phyloP scores from a whole-genome alignment of 805 yeast species.

The Jamesozyma jinghongensis region DNA sequence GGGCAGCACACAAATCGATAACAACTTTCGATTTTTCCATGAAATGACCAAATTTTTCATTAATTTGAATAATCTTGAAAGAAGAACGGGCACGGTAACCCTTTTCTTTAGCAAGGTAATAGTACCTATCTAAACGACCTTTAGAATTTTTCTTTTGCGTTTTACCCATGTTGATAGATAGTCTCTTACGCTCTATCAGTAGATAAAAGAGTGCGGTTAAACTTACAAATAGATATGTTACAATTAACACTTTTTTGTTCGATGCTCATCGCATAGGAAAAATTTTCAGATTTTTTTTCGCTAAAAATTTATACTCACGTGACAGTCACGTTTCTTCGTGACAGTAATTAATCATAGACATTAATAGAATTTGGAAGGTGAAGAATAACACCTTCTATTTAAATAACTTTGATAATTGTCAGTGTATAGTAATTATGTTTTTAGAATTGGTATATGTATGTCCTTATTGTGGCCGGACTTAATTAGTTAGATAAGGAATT shows the following conservation, averaged over 20 bases:
- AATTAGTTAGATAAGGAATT: too few species aligned
- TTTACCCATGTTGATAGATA: constrained; percentile 54
- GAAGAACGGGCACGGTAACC: constrained; percentile 99
- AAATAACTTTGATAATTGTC: too few species aligned
- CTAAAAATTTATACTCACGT: background rate
- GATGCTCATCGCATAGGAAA: constrained; percentile 10
- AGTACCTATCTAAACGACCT: constrained; percentile 98
- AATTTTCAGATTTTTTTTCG: constrained; percentile 2
- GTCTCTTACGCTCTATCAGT: background rate
- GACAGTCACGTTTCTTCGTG: too few species aligned
- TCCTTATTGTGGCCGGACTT: too few species aligned
- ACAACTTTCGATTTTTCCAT: constrained; percentile 91
- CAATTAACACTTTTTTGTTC: background rate
- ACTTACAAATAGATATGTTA: too few species aligned
- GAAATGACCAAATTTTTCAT: constrained; percentile 94
- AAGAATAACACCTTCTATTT: too few species aligned
- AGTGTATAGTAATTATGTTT: too few species aligned
- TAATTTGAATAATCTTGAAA: constrained; percentile 87
- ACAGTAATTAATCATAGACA: background rate
- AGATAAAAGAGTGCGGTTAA: too few species aligned
- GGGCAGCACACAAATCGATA: constrained; percentile 97
- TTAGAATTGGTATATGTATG: too few species aligned
- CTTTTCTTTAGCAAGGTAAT: constrained; percentile 91
- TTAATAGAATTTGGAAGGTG: background rate
- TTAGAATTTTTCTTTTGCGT: constrained; percentile 92